Base-by-base conservation (phyloP, 2,329 filamentous ascomycete genomes). In the Venturia aucupariae region DNA sequence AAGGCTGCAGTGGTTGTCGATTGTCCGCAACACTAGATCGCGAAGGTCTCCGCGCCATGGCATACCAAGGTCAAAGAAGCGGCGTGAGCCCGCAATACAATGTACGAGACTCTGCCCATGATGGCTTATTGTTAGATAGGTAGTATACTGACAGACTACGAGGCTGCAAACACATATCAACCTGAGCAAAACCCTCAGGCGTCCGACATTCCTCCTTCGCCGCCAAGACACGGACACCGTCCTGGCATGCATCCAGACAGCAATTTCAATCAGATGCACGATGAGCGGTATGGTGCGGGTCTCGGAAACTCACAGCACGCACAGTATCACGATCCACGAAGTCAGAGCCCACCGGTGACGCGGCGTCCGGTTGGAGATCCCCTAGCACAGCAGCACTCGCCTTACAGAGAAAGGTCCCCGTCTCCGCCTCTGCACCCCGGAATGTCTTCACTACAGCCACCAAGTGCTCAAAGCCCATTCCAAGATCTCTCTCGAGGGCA, bases 341-440 rank as follows among this genome's bases (percentile, higher is more conserved):
- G 44, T 32, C 35, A 54, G 15, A 62, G 44, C 61, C 42, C 61
- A 24, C 46, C 61, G 4, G 42, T 35, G 35, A 44, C 60, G 24
- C 64, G 30, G 19, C 64, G 32, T 35, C 30, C 64, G 11, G 17
- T 62, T 11, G 27, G 35, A 57, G n/a, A 38, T 64, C 54, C 38
- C 39, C 11, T 38, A 30, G 63, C 63, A 30, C 59, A 38, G 46
- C 55, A 62, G 51, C 13, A 15, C 27, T 38, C 62, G 13, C 79
- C 86, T 67, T 82, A 88, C 68, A 87, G 86, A 74, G 87, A 86
- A 30, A 69, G 87, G 66, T 83, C 88, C 64, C 85, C 86, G 59
- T 79, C 86, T 73, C 79, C 81, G 70, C 77, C 72, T 46, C 69
- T 75, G 30, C 62, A 63, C 38, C 54, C 67, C 75, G 67, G 68